Base-by-base conservation (phyloP, 371 early-diverging fungal genomes). In the Mortierella sp. region DNA sequence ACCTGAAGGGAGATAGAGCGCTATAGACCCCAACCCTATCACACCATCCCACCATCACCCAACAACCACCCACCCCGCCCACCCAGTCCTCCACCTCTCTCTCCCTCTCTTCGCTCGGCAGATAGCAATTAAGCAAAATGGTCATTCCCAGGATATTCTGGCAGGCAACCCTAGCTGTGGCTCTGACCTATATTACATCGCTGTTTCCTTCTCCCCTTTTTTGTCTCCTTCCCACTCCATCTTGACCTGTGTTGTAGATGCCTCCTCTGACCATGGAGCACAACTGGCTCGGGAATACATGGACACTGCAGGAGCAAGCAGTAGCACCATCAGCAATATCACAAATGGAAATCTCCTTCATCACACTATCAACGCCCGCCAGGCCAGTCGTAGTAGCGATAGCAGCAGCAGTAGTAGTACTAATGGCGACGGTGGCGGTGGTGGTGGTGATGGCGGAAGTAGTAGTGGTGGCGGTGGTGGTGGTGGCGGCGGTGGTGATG, bases 1-100 rank as follows among this genome's bases (percentile, higher is more conserved):
- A 48, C 42, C 57, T 23, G 23, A 39, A 14, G 28, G 27, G 54
- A 46, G 24, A 56, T 63, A 55, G 56, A 49, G 4, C 64, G 55
- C 30, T 56, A 50, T 63, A 49, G 55, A 47, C 23, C 58, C 46
- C 18, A 45, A 16, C 48, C 23, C 48, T 16, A n/a, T n/a, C n/a
- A n/a, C n/a, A n/a, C n/a, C n/a, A n/a, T n/a, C n/a, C n/a, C n/a
- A n/a, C n/a, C n/a, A n/a, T n/a, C n/a, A n/a, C n/a, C n/a, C n/a
- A n/a, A n/a, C n/a, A n/a, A n/a, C n/a, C n/a, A n/a, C n/a, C n/a
- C n/a, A n/a, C n/a, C n/a, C n/a, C n/a, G n/a, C n/a, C n/a, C n/a
- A n/a, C n/a, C n/a, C n/a, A n/a, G n/a, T n/a, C n/a, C n/a, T n/a
- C n/a, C 34, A 10, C 34, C 34, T 10, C 34, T 34, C 34, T 10